Base-by-base conservation (phyloP, 2,329 filamentous ascomycete species). In the Hymenoscyphus fraxineus region DNA sequence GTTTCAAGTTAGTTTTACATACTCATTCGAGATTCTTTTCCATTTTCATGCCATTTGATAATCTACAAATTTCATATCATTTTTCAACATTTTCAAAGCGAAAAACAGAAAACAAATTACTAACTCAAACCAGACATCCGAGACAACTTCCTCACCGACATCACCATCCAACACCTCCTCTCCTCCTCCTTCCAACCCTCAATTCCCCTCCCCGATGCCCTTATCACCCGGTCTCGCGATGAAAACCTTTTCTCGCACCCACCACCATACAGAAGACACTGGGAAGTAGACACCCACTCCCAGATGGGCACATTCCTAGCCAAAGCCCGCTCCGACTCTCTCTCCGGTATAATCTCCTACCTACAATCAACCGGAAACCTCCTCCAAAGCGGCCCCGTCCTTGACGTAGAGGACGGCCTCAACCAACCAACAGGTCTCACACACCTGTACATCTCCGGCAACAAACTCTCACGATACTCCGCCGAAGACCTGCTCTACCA, bases 111-210 rank as follows among this genome's bases (percentile, higher is more conserved):
- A 4, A 65, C 12, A 80, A 77, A 35, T 72, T 27, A 88, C 12
- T 88, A 85, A 85, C 47, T 54, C 47, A 9, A 85, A 68, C 71
- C 88, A 4, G 84, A 88, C 66, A 59, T 88, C 0, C 77, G 78
- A 44, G 61, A 78, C 6, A 88, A 88, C 67, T 78, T 77, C 12
- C 70, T 88, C 10, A 81, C 79, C 0, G 84, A 87, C 68, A 68
- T 44, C 2, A 68, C 76, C 3, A 69, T 85, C 12, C 70, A 76
- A 7, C 44, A 59, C 2, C 66, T 81, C 15, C 65, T 73, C 6
- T 55, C 72, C 6, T 67, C 69, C 19, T 79, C 76, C 65, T 76
- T 81, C 13, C 72, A 73, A 2, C 59, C 7, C 16, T 35, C 38
- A 27, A 27, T 12, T 27, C 44, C 60, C 47, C 16, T 32, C 22